phyloP scores from a whole-genome alignment of 2,329 filamentous ascomycete genomes.

The Tympanopsis confertula region DNA sequence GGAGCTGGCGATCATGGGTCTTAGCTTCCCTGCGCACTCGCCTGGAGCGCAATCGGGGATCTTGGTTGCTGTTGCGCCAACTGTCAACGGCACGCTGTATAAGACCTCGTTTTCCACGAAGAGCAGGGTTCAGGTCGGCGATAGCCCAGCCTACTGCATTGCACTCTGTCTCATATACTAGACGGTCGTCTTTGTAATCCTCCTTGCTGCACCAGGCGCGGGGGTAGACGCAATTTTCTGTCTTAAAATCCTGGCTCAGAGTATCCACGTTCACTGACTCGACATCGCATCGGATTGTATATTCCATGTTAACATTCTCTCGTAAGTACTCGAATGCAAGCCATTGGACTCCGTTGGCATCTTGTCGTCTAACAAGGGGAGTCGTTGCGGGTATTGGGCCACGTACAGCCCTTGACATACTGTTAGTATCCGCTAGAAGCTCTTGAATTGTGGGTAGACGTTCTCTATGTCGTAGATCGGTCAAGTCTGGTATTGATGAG shows the following conservation, averaged over 20 bases:
- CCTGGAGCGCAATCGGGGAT: slow-evolving; percentile 78
- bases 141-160: slow-evolving; percentile 99
- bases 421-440: no score
- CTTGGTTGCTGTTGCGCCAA: slow-evolving; percentile 98
- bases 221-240: slow-evolving; percentile 95
- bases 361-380: slow-evolving; percentile 83
- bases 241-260: slow-evolving; percentile 80
- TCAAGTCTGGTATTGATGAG: no score
- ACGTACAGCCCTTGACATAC: slow-evolving; percentile 83
- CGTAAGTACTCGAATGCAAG: slow-evolving; percentile 97
- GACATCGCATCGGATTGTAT: slow-evolving; percentile 94
- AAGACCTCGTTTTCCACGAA: slow-evolving; percentile 85
- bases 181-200: slow-evolving; percentile 86
- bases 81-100: slow-evolving; percentile 97
- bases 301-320: slow-evolving; percentile 97
- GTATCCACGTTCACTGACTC: slow-evolving; percentile 90
- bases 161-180: slow-evolving; percentile 96
- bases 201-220: slow-evolving; percentile 91
- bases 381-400: slow-evolving; percentile 95
- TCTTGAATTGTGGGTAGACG: no score
- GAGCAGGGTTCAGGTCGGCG: slow-evolving; percentile 79
- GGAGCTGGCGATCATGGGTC: slow-evolving; percentile 75
- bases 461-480: no score
- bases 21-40: slow-evolving; percentile 92
- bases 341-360: slow-evolving; percentile 95